These are phyloP conservation scores for Exophiala xenobiotica DNA, from an alignment of 2,329 filamentous ascomycete species.

Conservation along the genomic window DNA sequence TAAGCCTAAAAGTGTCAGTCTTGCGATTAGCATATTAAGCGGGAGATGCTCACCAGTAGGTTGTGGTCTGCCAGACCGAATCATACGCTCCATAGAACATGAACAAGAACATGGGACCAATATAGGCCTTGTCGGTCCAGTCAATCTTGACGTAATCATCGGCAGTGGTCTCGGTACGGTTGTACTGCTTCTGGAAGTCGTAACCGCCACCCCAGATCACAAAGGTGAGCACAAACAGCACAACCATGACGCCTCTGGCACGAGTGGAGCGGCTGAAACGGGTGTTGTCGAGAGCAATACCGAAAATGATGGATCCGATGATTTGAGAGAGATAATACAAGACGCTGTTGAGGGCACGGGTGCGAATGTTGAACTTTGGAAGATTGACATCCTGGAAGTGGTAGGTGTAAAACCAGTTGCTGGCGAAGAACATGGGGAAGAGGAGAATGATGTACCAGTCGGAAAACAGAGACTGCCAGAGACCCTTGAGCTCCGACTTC, in stretches of 20 bases:
- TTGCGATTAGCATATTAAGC: not conserved
- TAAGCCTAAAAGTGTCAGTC: constrained; percentile 57
- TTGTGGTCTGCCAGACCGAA: constrained; percentile 82
- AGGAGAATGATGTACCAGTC: constrained; percentile 73
- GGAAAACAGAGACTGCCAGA: constrained; percentile 68
- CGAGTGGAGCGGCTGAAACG: constrained; percentile 62
- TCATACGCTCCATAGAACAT: constrained; percentile 91
- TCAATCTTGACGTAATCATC: constrained; percentile 47
- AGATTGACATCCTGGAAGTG: constrained; percentile 74
- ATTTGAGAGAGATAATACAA: constrained; percentile 82
- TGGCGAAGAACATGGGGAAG: constrained; percentile 79
- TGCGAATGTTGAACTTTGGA: constrained; percentile 70
- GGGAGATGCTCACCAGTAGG: constrained; percentile 68
- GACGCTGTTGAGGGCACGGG: constrained; percentile 71
- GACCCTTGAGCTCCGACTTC: constrained; percentile 73
- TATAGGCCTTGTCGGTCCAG: constrained; percentile 67
- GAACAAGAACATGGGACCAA: constrained; percentile 82
- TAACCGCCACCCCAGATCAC: constrained; percentile 81
- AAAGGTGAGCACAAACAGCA: constrained; percentile 70
- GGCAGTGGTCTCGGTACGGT: constrained; percentile 41
- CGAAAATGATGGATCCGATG: constrained; percentile 70
- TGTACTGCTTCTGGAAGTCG: constrained; percentile 67
- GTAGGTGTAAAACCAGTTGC: constrained; percentile 78
- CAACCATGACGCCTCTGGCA: constrained; percentile 62
- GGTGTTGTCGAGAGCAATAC: constrained; percentile 65